Evolutionary conservation across 1,284 basidiomycete genomes (phyloP), one percentile per base, ranked within the genome.

Genomic region (Rhizoctonia solani): DNA sequence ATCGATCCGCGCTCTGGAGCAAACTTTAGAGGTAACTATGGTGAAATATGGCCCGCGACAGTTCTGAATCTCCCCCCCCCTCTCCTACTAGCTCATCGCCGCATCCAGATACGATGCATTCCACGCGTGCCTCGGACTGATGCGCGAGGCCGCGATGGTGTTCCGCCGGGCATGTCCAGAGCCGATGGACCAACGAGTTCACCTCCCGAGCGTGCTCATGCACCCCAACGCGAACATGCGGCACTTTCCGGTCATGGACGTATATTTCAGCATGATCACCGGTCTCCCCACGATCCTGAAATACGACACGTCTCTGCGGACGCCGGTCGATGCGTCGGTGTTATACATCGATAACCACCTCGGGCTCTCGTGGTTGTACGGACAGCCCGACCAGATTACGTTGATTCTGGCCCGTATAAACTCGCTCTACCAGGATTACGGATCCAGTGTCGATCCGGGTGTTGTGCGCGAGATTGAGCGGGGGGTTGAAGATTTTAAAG

Each of bases 301-400:
- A 3, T 66, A 66, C 30, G 34, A 55, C 16, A 25, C 46, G 1
- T 46, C 37, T 11, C 49, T 25, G n/a, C 34, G 23, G 16, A 30
- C 52, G 0, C 32, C 41, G 5, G 14, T 66, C 19, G 44, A 30
- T 19, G 30, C 9, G 1, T 14, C 21, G 46, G 23, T 27, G 23
- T 30, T 42, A 30, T 39, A 66, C n/a, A 27, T 47, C 32, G 23
- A 21, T 5, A 52, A 55, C 9, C 13, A 46, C 13, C 30, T 55
- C n/a, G 63, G 63, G 6, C 27, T 66, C 4, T 49, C 50, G 6
- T 66, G 63, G 63, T n/a, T 66, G 41, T 27, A 54, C 23, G 63
- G 63, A 25, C 23, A 53, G 4, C 63, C 63, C 4, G 63, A 66
- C 21, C 63, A 32, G 4, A 42, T 55, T 23, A 25, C 52, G 8